Conservation (phyloP, 2,329 filamentous ascomycete genomes). For the Penicillium sp. region DNA sequence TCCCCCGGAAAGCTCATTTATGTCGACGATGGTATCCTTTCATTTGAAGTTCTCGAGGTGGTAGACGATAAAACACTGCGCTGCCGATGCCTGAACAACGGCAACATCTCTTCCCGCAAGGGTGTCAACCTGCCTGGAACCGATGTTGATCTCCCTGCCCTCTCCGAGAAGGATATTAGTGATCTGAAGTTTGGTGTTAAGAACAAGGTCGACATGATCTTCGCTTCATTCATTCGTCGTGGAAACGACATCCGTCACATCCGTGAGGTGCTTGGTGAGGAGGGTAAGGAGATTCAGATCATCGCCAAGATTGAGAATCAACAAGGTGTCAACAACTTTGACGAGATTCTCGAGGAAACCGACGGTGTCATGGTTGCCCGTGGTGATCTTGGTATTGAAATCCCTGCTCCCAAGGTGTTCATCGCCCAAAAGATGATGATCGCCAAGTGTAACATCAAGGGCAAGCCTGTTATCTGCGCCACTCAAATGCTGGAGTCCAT, state of each 20-base stretch:
- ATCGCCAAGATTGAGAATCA: slow-evolving; percentile 99
- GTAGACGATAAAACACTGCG: slow-evolving; percentile 87
- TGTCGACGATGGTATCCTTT: slow-evolving; percentile 97
- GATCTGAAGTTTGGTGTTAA: slow-evolving; percentile 96
- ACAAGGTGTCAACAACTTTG: slow-evolving; percentile 99
- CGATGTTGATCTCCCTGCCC: slow-evolving; percentile 94
- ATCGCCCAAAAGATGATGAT: slow-evolving; percentile 99
- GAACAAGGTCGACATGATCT: slow-evolving; percentile 99
- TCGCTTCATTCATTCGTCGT: slow-evolving; percentile 96
- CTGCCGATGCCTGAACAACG: slow-evolving; percentile 91
- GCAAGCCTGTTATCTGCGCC: slow-evolving; percentile 98
- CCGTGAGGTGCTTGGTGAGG: slow-evolving; percentile 85
- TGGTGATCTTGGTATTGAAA: slow-evolving; percentile 98
- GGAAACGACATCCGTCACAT: slow-evolving; percentile 93
- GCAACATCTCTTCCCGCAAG: slow-evolving; percentile 98
- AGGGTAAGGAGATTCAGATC: slow-evolving; percentile 97
- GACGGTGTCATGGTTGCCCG: slow-evolving; percentile 99
- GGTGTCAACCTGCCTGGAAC: slow-evolving; percentile 99
- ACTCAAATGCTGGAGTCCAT: slow-evolving; percentile 99
- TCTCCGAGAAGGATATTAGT: slow-evolving; percentile 97
- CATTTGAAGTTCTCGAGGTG: slow-evolving; percentile 89
- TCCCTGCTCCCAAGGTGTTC: slow-evolving; percentile 97
- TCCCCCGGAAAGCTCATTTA: slow-evolving; percentile 89
- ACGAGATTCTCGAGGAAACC: slow-evolving; percentile 92
- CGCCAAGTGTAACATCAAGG: slow-evolving; percentile 98